Percentiles rank a stretch among this genome's conserved stretches.
Conservation (phyloP, 2,329 filamentous ascomycete genomes). For the Nemania sp. region DNA sequence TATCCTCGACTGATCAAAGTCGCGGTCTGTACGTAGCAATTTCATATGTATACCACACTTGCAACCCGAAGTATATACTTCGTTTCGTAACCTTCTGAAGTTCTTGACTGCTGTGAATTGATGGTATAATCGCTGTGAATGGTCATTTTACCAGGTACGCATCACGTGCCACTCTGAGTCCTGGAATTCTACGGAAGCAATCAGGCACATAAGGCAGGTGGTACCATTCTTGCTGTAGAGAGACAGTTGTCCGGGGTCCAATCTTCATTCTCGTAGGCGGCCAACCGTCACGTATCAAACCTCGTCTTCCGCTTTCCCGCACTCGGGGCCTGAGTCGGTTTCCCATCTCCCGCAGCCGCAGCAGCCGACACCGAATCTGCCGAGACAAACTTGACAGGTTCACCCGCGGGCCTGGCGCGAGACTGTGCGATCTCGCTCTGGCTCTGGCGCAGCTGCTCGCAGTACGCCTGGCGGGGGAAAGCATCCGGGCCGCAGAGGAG, state of each 20-base stretch:
- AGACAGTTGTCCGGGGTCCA: background rate
- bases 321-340: slow-evolving; percentile 1
- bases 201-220: no score
- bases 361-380: slow-evolving; percentile 35
- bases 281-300: slow-evolving; percentile 38
- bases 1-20: slow-evolving; percentile 2
- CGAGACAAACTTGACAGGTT: slow-evolving; percentile 57
- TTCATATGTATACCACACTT: slow-evolving; percentile 19
- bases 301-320: slow-evolving; percentile 41
- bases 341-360: slow-evolving; percentile 35
- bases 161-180: no score
- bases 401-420: slow-evolving; percentile 48
- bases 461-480: slow-evolving; percentile 60
- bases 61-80: background rate
- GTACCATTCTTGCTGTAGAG: no score
- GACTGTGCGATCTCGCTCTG: slow-evolving; percentile 52
- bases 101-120: background rate
- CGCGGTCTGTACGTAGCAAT: slow-evolving; percentile 8
- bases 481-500: slow-evolving; percentile 58
- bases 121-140: background rate
- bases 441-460: slow-evolving; percentile 52
- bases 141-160: no score
- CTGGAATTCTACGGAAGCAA: no score
- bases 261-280: background rate
- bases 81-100: no score